phyloP scores from a whole-genome alignment of 768 basidiomycete species.

The Kwoniella sp. region DNA sequence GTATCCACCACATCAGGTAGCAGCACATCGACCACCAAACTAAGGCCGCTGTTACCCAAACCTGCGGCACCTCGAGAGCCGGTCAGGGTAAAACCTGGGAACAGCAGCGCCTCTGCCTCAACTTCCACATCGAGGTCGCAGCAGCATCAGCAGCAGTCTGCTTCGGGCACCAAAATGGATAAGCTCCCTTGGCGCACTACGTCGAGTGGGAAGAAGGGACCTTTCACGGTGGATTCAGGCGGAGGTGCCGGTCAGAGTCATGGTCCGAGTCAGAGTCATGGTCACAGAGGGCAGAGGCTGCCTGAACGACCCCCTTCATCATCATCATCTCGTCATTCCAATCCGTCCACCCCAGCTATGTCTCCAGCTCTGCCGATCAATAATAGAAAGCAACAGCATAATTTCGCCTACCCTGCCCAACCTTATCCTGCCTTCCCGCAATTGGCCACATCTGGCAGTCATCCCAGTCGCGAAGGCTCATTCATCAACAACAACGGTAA shows the following conservation, averaged over 20 bases:
- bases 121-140: background rate
- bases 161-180: conserved; percentile 38
- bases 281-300: conserved; percentile 8
- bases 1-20: conserved; percentile 31
- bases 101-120: background rate
- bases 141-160: background rate
- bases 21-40: conserved; percentile 26
- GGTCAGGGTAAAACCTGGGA: conserved; percentile 8
- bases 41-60: conserved; percentile 46
- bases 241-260: conserved; percentile 29
- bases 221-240: conserved; percentile 53
- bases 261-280: conserved; percentile 12
- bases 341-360: conserved; percentile 36
- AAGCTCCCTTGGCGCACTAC: conserved; percentile 44
- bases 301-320: conserved; percentile 25
- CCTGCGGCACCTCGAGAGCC: conserved; percentile 32
- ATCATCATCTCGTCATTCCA: conserved; percentile 31
- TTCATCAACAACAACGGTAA: conserved; percentile 18
- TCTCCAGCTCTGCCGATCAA: conserved; percentile 26
- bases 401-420: conserved; percentile 26
- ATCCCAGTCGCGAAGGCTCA: conserved; percentile 30
- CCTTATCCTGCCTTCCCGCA: conserved; percentile 27
- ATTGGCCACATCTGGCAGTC: conserved; percentile 3
- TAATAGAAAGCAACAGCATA: background rate
- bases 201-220: conserved; percentile 48